Evolutionary conservation across 345 rosid species (phyloP).

Genomic region (Brassica napus): Da-Ae NC_063438.1:19086501-19087000

Average conservation of each 20-base stretch:
- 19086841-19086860: slow-evolving; percentile 58
- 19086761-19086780: slow-evolving; percentile 77
- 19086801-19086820: slow-evolving; percentile 19
- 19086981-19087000: slow-evolving; percentile 92
- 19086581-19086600: background rate
- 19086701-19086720: background rate
- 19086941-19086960: slow-evolving; percentile 74
- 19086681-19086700: background rate
- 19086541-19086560: background rate
- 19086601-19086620: slow-evolving; percentile 83
- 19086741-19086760: slow-evolving; percentile 16
- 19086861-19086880: background rate
- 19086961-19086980: slow-evolving; percentile 82
- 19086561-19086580: background rate
- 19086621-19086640: slow-evolving; percentile 84
- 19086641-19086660: slow-evolving; percentile 94
- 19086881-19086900: background rate
- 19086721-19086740: too few relatives aligned
- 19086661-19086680: slow-evolving; percentile 75
- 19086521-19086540: slow-evolving; percentile 5
- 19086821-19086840: slow-evolving; percentile 86
- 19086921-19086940: background rate
- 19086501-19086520: slow-evolving; percentile 69
- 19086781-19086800: slow-evolving; percentile 51
- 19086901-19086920: background rate